Conservation (phyloP, 2,329 filamentous ascomycete genomes). For the Diplodia intermedia region DNA sequence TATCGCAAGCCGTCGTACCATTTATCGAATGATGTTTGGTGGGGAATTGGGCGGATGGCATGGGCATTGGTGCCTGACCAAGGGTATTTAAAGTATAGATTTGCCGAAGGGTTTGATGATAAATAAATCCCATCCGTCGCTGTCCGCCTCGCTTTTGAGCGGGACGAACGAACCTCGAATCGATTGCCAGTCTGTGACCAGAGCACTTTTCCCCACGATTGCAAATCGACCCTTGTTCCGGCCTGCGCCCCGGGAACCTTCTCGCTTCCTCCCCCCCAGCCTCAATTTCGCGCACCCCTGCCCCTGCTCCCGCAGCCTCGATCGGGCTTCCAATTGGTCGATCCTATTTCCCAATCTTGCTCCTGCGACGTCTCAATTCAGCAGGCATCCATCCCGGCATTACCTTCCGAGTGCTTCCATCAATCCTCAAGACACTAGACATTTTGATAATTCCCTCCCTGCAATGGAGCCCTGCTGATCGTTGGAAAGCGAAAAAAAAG, state of each 20-base stretch:
- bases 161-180: not conserved
- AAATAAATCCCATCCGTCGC: not conserved
- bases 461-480: not conserved
- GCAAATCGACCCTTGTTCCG: not conserved
- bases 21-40: no score
- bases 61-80: no score
- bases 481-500: not conserved
- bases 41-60: no score
- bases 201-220: not conserved
- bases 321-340: not conserved
- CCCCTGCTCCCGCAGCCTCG: not conserved
- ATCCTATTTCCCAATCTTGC: conserved; percentile 1
- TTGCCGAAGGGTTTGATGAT: not conserved
- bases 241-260: not conserved
- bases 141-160: no score
- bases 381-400: not conserved
- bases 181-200: not conserved
- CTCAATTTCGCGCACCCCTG: not conserved
- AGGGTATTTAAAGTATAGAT: no score
- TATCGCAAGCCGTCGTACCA: no score
- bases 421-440: not conserved
- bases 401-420: not conserved
- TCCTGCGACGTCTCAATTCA: not conserved
- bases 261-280: not conserved
- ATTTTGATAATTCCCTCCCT: not conserved